Base-by-base conservation (phyloP, 73 alveolate genomes). In the Paramecium pentaurelia region DNA sequence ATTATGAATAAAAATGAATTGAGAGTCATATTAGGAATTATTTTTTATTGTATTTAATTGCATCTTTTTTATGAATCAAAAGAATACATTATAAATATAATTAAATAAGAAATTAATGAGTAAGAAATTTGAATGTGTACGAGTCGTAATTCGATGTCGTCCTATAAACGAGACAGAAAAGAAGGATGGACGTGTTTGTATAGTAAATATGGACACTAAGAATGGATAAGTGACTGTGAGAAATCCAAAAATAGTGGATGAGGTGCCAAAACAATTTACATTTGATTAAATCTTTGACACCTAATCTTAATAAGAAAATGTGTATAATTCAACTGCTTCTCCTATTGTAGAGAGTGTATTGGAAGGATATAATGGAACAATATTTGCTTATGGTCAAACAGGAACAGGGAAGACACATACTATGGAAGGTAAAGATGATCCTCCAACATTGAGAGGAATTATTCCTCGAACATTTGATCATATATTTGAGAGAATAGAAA, bases 331-430 rank as follows among this genome's bases (percentile, higher is more conserved):
- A 58, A 93, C 98, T 18, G 99, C 99, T 37, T 95, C 88, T 88
- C 99, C 99, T 1, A 97, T 97, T 20, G 96, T 97, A 71, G 97
- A 98, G 93, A 96, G 98, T 70, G 97, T 97, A 7, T 93, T 98
- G 42, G 98, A 98, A 94, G 99, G 99, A 25, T 98, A 96, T 92
- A 98, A 98, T 86, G 99, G 99, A 28, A 98, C 99, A 45, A 97
- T 98, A 10, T 98, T 98, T 94, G 99, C 99, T 5, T 98, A 98
- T 94, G 99, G 99, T 30, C 97, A 98, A 87, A 98, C 99, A 14
- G 99, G 99, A 8, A 97, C 99, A 60, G 99, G 99, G 1, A 98
- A 98, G 86, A 97, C 99, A 20, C 98, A 96, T 92, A 98, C 99
- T 9, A 98, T 98, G 99, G 98, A 95, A 30, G 99, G 99, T n/a